These are phyloP conservation scores for Suhomyces emberorum DNA, from an alignment of 805 yeast species.

Conservation along the genomic window DNA sequence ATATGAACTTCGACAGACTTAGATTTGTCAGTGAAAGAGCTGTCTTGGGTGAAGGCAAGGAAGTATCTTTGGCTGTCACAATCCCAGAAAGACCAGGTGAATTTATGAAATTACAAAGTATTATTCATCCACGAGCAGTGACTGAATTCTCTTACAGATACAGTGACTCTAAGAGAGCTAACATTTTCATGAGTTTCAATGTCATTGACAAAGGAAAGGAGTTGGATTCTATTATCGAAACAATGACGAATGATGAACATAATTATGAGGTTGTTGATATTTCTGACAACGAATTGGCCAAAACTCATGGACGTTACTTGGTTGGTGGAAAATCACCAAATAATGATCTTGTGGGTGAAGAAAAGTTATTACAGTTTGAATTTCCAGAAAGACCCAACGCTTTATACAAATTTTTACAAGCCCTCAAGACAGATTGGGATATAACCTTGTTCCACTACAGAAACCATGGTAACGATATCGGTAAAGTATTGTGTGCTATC, in stretches of 20 bases:
- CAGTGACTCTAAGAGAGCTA: constrained; percentile 54
- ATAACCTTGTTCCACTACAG: constrained; percentile 93
- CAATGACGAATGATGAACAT: constrained; percentile 62
- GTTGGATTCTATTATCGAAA: constrained; percentile 57
- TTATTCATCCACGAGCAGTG: constrained; percentile 82
- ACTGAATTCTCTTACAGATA: constrained; percentile 94
- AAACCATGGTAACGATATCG: constrained; percentile 94
- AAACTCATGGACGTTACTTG: constrained; percentile 91
- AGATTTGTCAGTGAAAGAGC: constrained; percentile 97
- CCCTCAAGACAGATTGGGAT: constrained; percentile 80
- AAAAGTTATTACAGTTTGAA: constrained; percentile 78
- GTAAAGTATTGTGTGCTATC: constrained; percentile 87
- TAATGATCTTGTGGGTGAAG: constrained; percentile 55
- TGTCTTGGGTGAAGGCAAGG: constrained; percentile 96
- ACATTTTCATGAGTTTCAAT: constrained; percentile 83
- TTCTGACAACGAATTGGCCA: constrained; percentile 91
- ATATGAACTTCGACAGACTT: constrained; percentile 95
- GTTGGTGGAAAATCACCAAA: constrained; percentile 81
- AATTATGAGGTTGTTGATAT: constrained; percentile 68
- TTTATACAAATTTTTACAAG: constrained; percentile 69
- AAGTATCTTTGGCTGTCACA: constrained; percentile 84
- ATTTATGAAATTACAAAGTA: constrained; percentile 69
- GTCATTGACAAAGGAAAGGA: constrained; percentile 77
- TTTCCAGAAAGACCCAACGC: constrained; percentile 99
- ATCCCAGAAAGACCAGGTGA: constrained; percentile 95